Base-by-base conservation (phyloP, 2,329 filamentous ascomycete species). In the Neonectria coccinea region DNA sequence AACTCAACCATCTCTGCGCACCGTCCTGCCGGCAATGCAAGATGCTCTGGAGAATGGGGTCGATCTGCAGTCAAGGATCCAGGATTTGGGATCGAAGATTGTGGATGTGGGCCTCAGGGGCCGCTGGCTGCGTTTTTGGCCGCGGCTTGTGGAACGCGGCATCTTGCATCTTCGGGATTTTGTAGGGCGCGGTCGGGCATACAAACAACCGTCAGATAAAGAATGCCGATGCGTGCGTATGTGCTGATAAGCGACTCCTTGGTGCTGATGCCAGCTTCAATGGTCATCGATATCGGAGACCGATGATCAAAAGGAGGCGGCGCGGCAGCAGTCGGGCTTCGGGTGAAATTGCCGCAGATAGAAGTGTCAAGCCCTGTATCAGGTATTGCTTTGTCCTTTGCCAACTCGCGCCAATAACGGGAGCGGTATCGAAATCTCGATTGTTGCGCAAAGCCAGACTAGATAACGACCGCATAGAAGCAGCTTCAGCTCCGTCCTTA, bases 331-430 rank as follows among this genome's bases (percentile, higher is more conserved):
- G 47, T 29, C 53, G 59, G 59, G 50, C 22, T 54, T 55, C 9
- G 42, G 45, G 55, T 63, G 53, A 42, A 63, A 55, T 41, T 55
- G 55, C 50, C 42, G 45, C 25, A 55, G 53, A 16, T 11, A 39
- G 33, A 51, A 48, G 42, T 55, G 42, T 59, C 33, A 33, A 59
- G 60, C 31, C 41, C 14, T 27, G 48, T 51, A 51, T 51, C 29
- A 51, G n/a, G 22, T 14, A 16, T 63, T 63, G 60, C 60, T 63
- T 63, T 63, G 60, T 59, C 29, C 55, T 59, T 51, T 45, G 33
- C 44, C 36, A 44, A 29, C 50, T 36, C 56, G 50, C 42, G 25
- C 31, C 42, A 55, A 44, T 51, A 33, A 50, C 33, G 54, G n/a
- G 42, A 62, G 60, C 50, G 50, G 41, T 51, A 44, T 63, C 55